Conservation (phyloP, 2,329 filamentous ascomycete genomes). For the Podosphaera leucotricha region DNA sequence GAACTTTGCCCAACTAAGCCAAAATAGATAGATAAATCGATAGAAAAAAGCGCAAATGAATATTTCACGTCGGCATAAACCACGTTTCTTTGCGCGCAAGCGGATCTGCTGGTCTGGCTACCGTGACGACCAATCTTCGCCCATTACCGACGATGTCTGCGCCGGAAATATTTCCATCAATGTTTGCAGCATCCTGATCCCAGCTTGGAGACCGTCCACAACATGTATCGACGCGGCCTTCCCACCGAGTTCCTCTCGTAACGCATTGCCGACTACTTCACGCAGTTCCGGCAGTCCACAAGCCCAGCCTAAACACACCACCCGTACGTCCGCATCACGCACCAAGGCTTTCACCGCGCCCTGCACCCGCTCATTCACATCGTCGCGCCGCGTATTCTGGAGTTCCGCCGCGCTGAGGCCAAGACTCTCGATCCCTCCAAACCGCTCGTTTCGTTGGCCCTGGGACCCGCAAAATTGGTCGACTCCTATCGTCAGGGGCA, state of each 20-base stretch:
- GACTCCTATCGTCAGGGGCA: conserved; percentile 43
- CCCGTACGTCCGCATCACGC: conserved; percentile 29
- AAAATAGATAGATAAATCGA: background rate
- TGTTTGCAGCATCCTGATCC: conserved; percentile 20
- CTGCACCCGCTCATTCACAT: conserved; percentile 41
- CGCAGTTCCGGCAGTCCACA: conserved; percentile 68
- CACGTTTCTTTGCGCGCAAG: background rate
- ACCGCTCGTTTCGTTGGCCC: conserved; percentile 18
- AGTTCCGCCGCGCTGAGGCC: conserved; percentile 61
- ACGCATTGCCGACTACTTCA: conserved; percentile 46
- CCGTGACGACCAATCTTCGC: too few species aligned
- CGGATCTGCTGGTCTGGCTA: background rate
- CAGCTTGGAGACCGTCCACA: conserved; percentile 58
- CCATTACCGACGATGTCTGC: background rate
- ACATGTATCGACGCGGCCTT: conserved; percentile 31
- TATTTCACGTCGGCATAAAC: background rate
- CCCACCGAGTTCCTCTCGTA: conserved; percentile 38
- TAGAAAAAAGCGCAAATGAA: background rate
- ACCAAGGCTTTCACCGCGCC: conserved; percentile 47
- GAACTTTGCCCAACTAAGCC: background rate
- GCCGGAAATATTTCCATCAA: conserved; percentile 8
- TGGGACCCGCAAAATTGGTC: conserved; percentile 32
- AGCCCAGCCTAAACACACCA: conserved; percentile 67
- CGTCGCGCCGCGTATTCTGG: conserved; percentile 39
- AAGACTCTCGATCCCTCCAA: conserved; percentile 63